phyloP scores from a whole-genome alignment of 2,329 filamentous ascomycete species.

The Grosmannia huntii region DNA sequence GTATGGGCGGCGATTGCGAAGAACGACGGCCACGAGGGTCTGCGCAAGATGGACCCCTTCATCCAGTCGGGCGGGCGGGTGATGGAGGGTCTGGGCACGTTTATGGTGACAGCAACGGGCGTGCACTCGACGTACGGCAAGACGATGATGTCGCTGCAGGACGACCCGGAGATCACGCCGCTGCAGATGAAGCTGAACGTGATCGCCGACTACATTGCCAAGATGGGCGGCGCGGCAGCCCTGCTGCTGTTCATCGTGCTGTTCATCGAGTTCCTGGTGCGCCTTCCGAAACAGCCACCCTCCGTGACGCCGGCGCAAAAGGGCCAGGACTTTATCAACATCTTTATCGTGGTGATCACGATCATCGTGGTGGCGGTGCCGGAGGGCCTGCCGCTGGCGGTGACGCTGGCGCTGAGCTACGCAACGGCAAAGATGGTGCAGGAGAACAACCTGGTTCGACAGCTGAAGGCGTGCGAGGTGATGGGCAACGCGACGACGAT shows the following conservation, averaged over 20 bases:
- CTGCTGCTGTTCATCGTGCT: constrained; percentile 72
- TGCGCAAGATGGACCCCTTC: constrained; percentile 67
- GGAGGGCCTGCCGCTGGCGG: constrained; percentile 63
- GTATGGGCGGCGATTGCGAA: constrained; percentile 56
- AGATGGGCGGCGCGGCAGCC: constrained; percentile 64
- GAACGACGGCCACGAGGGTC: constrained; percentile 51
- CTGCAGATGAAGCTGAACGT: constrained; percentile 64
- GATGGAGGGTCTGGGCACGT: constrained; percentile 65
- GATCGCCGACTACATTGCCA: constrained; percentile 66
- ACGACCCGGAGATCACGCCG: constrained; percentile 62
- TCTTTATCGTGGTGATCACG: constrained; percentile 66
- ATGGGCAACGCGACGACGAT: constrained; percentile 57
- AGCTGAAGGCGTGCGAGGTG: constrained; percentile 66
- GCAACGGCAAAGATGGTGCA: constrained; percentile 66
- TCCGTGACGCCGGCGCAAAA: constrained; percentile 51
- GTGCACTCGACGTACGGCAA: constrained; percentile 63
- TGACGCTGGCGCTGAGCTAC: constrained; percentile 66
- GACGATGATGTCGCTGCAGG: constrained; percentile 61
- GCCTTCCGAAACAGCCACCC: constrained; percentile 40
- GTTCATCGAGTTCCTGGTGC: constrained; percentile 71
- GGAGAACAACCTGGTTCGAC: constrained; percentile 65
- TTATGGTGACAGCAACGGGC: constrained; percentile 60
- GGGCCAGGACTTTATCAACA: constrained; percentile 64
- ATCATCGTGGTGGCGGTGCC: constrained; percentile 72
- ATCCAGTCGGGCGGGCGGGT: constrained; percentile 76